Evolutionary conservation across 2,329 filamentous ascomycete genomes (phyloP).

Genomic region (Chaetomium sp.): DNA sequence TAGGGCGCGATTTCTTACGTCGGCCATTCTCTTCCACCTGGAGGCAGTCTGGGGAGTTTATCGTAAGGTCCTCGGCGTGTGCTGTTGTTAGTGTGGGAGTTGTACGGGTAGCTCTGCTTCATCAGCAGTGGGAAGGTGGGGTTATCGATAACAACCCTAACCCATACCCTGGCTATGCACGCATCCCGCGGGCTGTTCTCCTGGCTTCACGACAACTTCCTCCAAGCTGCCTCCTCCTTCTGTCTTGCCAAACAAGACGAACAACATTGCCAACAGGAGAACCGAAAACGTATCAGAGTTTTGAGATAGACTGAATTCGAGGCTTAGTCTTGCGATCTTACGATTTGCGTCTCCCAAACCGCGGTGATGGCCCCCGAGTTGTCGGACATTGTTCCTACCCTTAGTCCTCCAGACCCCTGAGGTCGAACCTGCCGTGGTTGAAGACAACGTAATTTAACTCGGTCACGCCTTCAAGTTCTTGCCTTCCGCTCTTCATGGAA

Average conservation of each 20-base stretch:
- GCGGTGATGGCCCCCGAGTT: no score
- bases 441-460: no score
- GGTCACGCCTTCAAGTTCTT: not conserved
- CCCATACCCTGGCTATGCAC: not conserved
- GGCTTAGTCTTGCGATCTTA: not conserved
- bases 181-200: not conserved
- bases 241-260: not conserved
- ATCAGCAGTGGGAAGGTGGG: not conserved
- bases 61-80: not conserved
- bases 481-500: not conserved
- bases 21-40: slow-evolving; percentile 27
- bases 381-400: not conserved
- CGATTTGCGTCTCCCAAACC: not conserved
- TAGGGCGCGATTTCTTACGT: slow-evolving; percentile 27
- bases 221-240: not conserved
- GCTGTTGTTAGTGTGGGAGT: not conserved
- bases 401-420: not conserved
- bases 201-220: not conserved
- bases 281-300: not conserved
- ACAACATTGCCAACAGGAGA: not conserved
- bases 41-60: not conserved
- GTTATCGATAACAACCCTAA: slow-evolving; percentile 7
- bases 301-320: not conserved
- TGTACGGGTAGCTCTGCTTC: not conserved
- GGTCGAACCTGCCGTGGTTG: slow-evolving; percentile 7